Conservation (phyloP, 306 rosid genomes). For the Myrica gale region DNA sequence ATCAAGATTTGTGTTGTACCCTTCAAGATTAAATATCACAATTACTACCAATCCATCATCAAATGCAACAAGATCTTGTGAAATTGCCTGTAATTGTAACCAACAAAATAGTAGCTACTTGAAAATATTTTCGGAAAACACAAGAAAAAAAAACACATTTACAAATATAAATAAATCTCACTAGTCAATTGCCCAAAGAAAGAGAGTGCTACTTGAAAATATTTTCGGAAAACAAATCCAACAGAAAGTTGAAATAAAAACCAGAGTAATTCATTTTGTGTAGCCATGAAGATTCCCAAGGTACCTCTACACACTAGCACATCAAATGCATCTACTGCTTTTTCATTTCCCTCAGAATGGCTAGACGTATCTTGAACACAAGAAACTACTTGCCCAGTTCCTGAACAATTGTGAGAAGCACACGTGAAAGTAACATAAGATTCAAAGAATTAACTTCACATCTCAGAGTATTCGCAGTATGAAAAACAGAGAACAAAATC, state of each 20-base stretch:
- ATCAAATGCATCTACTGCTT: constrained; percentile 61
- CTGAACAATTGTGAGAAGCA: constrained; percentile 48
- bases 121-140: no score
- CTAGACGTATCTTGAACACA: constrained; percentile 46
- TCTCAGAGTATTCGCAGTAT: neutral
- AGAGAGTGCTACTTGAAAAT: no score
- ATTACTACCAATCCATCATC: constrained; percentile 84
- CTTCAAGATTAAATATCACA: constrained; percentile 81
- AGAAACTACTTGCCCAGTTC: constrained; percentile 68
- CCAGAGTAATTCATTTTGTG: neutral
- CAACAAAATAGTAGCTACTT: neutral
- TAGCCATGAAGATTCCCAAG: constrained; percentile 88
- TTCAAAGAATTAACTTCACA: neutral
- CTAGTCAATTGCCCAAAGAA: no score
- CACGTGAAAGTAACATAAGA: constrained; percentile 9
- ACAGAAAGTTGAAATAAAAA: no score
- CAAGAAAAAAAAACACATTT: no score
- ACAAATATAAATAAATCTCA: no score
- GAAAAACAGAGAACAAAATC: neutral
- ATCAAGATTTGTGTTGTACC: constrained; percentile 53
- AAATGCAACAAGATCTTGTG: constrained; percentile 52
- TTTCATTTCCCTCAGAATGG: constrained; percentile 48
- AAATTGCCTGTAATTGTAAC: constrained; percentile 53
- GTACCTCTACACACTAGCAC: constrained; percentile 95
- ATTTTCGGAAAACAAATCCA: no score